Evolutionary conservation across 805 yeast genomes (phyloP), one percentile per base, ranked within the genome.

Genomic region (Suhomyces xylopsoci): DNA sequence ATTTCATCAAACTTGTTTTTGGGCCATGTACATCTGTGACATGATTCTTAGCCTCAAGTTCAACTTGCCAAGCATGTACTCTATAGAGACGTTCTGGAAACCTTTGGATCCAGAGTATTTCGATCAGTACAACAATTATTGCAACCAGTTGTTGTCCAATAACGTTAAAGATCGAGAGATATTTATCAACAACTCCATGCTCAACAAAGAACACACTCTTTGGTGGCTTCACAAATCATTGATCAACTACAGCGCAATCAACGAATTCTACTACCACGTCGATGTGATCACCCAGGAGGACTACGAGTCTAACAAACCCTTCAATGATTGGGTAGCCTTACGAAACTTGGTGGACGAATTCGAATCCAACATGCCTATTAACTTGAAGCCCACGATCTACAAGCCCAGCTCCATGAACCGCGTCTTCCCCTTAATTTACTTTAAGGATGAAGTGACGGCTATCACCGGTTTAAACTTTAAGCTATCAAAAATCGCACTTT

Each of bases 201-300:
- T 45, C 51, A 58, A 56, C 51, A 58, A 56, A 45, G 61, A 52
- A 38, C 48, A 51, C 34, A 60, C 68, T 6, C 53, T 65, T n/a
- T 73, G 75, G 76, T 73, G 76, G 76, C 57, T 65, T 41, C 68
- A 70, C 49, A 66, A 68, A 50, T 57, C 69, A 34, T 53, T 68
- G 36, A 45, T 70, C 12, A 62, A 63, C 45, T 67, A 61, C 49
- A 61, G 70, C 47, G 48, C 55, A 15, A 62, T 71, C 46, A 67
- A 64, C 52, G 76, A 71, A 38, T 69, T 70, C 51, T 58, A 62
- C 25, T 58, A 61, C 46, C 62, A 57, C 32, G 56, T 58, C 4
- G 59, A 53, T 4, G 77, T 71, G 5, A 55, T 64, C 25, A 62
- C 71, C 1, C 50, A 56, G 30, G 64, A 65, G 40, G 73, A 68